Evolutionary conservation across 139 green algal species (phyloP), one percentile per base, ranked within the genome.

Genomic region (Chlorella sp.): DNA sequence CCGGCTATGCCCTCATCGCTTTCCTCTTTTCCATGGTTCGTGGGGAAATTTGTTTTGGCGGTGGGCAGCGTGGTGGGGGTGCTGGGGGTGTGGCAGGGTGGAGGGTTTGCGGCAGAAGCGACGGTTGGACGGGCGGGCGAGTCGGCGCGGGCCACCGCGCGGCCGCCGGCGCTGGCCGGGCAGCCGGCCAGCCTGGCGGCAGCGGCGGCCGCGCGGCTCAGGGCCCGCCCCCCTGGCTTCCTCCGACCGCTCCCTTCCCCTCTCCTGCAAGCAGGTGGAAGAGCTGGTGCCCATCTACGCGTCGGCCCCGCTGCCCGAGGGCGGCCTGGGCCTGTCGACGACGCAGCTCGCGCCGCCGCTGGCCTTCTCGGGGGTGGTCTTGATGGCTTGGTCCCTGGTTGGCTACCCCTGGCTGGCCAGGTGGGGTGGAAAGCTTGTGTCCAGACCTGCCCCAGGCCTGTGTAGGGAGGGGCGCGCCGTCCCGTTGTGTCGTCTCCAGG

Each of bases 281-380:
- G 85, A 94, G 81, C 58, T 92, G n/a, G 73, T 86, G 5, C 90
- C 90, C 23, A 83, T 94, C 62, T 94, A 79, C 66, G 89, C 86
- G 9, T 86, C 84, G 9, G 87, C 89, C 27, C 86, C 84, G 2
- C 17, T 75, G 12, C 12, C 43, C 0, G 41, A 84, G 48, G 86
- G 89, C 61, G 88, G 90, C 0, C 74, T 94, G 43, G 83, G 55
- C 41, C 74, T 93, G 3, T 5, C 66, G 0, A 69, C 87, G 25
- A 70, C 68, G 1, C 66, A 90, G 67, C 75, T 95, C 17, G 87
- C 88, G 29, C 68, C 69, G 15, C 84, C 87, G 8, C 80, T 94
- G 5, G 75, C 83, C 27, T 83, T 92, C 25, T 79, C 82, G 45
- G 90, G 89, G 2, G 25, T 76, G 0, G 77, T 79, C 1, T 74